Evolutionary conservation across 1,284 basidiomycete species (phyloP), one percentile per base, ranked within the genome.

Genomic region (Flammula alnicola): DNA sequence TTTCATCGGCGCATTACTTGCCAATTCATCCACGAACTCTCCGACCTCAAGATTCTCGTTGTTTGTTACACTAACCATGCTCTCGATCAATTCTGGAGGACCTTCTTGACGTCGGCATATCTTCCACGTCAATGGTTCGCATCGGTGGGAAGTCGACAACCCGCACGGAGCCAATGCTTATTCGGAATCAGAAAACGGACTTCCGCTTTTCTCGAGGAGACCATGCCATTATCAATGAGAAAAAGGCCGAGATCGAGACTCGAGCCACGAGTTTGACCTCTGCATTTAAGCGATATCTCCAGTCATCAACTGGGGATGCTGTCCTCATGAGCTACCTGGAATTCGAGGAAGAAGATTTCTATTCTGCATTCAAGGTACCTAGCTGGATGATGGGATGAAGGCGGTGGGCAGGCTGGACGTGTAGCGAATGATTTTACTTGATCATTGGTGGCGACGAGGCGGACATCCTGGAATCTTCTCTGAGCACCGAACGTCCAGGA

Each of bases 1-100:
- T n/a, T n/a, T n/a, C n/a, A n/a, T n/a, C n/a, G n/a, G n/a, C n/a
- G n/a, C n/a, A n/a, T n/a, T n/a, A n/a, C n/a, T n/a, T n/a, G n/a
- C n/a, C n/a, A n/a, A n/a, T n/a, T n/a, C n/a, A n/a, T n/a, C n/a
- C n/a, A n/a, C n/a, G n/a, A n/a, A n/a, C n/a, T n/a, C n/a, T n/a
- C 77, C 0, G 16, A 57, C 0, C 65, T 75, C 46, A 78, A 57
- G 4, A 81, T 86, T 12, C 72, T 86, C 5, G 81, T 86, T 3
- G 79, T 83, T 17, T 85, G 83, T 56, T 86, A 78, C 51, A 86
- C 84, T 1, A 86, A 86, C 49, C 84, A 86, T 52, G 83, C 84
- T 0, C 72, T 86, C 0, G 83, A 86, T 54, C 79, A 84, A 81
- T 86, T 47, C 67, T 86, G 1, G 78, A 80, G 46, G 78, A 81